Percentiles rank a stretch among this genome's conserved stretches.
phyloP scores from a whole-genome alignment of 352 stramenopile genomes.

The Phytophthora sp. region DNA sequence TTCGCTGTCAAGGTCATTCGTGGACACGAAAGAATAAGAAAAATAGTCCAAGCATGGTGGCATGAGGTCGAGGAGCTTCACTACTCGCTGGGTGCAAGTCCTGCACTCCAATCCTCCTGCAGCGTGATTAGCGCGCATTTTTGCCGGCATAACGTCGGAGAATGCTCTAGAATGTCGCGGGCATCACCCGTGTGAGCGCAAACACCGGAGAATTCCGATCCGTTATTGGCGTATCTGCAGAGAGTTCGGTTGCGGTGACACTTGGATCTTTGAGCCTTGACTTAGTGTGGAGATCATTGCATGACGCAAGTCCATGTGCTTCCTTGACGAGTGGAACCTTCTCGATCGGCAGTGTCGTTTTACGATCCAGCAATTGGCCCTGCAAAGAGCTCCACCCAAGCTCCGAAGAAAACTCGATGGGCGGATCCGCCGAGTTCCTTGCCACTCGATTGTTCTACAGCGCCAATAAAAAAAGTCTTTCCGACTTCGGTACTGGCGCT shows the following conservation, averaged over 20 bases:
- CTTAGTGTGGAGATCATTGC: too few relatives aligned
- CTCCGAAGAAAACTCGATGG: not conserved
- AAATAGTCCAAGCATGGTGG: too few relatives aligned
- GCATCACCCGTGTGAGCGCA: not conserved
- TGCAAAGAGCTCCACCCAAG: not conserved
- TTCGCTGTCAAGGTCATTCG: not conserved
- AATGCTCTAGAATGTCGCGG: not conserved
- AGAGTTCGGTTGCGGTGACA: constrained; percentile 9
- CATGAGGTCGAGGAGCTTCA: not conserved
- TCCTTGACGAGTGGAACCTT: not conserved
- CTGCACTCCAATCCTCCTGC: not conserved
- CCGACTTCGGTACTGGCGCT: not conserved
- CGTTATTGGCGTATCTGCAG: constrained; percentile 22
- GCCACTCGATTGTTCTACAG: not conserved
- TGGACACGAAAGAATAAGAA: constrained; percentile 1
- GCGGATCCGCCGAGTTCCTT: not conserved
- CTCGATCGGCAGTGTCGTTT: not conserved
- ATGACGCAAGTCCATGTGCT: too few relatives aligned
- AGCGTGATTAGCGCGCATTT: not conserved
- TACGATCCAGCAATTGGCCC: not conserved
- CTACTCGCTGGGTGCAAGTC: not conserved
- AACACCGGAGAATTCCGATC: not conserved
- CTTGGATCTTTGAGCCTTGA: not conserved
- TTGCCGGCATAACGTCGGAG: not conserved
- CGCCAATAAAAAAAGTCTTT: too few relatives aligned